phyloP scores from a whole-genome alignment of 1,284 basidiomycete species.

The Leccinum griseonigrum region DNA sequence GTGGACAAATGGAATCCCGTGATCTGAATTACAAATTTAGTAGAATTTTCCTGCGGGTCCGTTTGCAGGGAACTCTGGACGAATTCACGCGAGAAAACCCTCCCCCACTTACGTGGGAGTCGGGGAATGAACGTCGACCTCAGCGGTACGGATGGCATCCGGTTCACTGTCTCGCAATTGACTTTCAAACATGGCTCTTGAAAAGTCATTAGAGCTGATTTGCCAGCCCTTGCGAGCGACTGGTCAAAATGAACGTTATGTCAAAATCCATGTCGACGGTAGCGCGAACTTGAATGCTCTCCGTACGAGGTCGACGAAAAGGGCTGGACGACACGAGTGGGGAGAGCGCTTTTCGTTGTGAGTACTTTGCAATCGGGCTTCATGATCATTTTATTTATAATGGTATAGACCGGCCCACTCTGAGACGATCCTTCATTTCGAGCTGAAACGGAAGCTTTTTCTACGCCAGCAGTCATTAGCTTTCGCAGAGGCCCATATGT shows the following conservation, averaged over 20 bases:
- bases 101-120: too few species aligned
- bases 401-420: constrained; percentile 12
- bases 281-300: constrained; percentile 4
- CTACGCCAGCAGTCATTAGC: constrained; percentile 16
- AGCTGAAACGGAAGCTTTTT: constrained; percentile 22
- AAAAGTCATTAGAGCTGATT: constrained; percentile 26
- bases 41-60: too few species aligned
- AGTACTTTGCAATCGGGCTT: not conserved
- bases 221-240: constrained; percentile 15
- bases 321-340: constrained; percentile 20
- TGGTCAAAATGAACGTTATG: constrained; percentile 25
- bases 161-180: not conserved
- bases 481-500: constrained; percentile 12
- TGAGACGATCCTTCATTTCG: constrained; percentile 23
- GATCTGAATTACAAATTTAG: too few species aligned
- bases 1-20: too few species aligned
- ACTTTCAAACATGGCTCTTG: not conserved
- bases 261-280: constrained; percentile 23
- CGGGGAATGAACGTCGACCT: constrained; percentile 13
- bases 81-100: too few species aligned
- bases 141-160: constrained; percentile 15
- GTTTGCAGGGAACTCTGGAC: too few species aligned
- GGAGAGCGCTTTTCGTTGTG: constrained; percentile 23
- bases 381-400: not conserved
- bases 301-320: constrained; percentile 17